These are phyloP conservation scores for Spongospora subterranea DNA, from an alignment of 208 protist genomes.

Conservation along the genomic window DNA sequence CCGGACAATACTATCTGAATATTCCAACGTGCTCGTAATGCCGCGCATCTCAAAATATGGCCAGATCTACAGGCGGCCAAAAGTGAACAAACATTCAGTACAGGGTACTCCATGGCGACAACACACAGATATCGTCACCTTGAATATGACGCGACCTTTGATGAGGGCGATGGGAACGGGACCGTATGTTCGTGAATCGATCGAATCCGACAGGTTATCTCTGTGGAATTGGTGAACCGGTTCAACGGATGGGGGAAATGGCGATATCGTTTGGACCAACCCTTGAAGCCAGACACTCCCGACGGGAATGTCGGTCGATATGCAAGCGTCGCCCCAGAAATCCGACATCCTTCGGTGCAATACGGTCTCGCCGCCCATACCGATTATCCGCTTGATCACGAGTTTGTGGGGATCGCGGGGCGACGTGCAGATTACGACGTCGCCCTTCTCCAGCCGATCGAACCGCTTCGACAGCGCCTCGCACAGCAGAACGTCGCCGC, in stretches of 20 bases:
- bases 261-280: not conserved
- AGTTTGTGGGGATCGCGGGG: not conserved
- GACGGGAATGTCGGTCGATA: not conserved
- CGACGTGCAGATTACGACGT: not conserved
- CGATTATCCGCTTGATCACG: constrained; percentile 34
- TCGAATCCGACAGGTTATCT: not conserved
- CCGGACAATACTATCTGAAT: too few relatives aligned
- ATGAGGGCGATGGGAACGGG: constrained; percentile 2
- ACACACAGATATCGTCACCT: not conserved
- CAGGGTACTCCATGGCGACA: too few relatives aligned
- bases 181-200: constrained; percentile 45
- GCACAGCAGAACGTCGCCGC: not conserved
- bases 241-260: not conserved
- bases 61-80: not conserved
- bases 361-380: constrained; percentile 4
- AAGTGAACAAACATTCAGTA: not conserved
- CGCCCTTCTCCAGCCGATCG: not conserved
- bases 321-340: constrained; percentile 8
- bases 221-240: not conserved
- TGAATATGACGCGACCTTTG: not conserved
- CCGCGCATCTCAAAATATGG: not conserved
- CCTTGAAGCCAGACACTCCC: constrained; percentile 35
- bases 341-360: not conserved
- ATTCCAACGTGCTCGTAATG: too few relatives aligned
- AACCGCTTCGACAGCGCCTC: not conserved